Percentiles rank a stretch among this genome's conserved stretches.
These are phyloP conservation scores for Nemania diffusa DNA, from an alignment of 2,329 filamentous ascomycete species.

Conservation along the genomic window DNA sequence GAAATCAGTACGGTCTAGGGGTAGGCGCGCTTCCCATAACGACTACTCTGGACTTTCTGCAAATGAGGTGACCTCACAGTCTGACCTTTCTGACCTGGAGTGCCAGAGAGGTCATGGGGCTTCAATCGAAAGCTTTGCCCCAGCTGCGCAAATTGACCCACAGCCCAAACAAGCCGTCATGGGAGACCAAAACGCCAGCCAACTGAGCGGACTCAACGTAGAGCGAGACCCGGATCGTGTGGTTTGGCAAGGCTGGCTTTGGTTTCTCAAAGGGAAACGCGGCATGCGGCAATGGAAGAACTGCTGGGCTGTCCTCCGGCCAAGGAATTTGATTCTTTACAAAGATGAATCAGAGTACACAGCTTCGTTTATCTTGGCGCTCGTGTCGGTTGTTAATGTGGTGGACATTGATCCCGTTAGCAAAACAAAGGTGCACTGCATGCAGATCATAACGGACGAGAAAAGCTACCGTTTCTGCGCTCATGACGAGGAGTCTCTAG, in stretches of 20 bases:
- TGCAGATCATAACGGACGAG: constrained; percentile 95
- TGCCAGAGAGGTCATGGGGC: constrained; percentile 59
- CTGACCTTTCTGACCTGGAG: constrained; percentile 84
- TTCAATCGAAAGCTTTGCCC: constrained; percentile 62
- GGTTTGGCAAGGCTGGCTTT: constrained; percentile 93
- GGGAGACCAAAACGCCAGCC: constrained; percentile 67
- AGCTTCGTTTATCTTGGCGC: constrained; percentile 81
- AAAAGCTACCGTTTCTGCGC: constrained; percentile 83
- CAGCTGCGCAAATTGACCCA: constrained; percentile 48
- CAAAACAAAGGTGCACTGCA: constrained; percentile 83
- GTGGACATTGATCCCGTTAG: constrained; percentile 92
- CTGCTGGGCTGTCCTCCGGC: constrained; percentile 89
- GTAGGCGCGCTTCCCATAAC: constrained; percentile 68
- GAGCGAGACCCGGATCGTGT: constrained; percentile 83
- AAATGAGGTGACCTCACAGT: constrained; percentile 80
- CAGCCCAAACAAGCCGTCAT: constrained; percentile 49
- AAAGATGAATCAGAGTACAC: constrained; percentile 93
- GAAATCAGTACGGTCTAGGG: constrained; percentile 48
- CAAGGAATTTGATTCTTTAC: constrained; percentile 87
- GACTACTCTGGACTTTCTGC: constrained; percentile 73
- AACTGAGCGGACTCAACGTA: constrained; percentile 66
- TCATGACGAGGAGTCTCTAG: constrained; percentile 81
- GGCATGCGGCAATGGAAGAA: constrained; percentile 94
- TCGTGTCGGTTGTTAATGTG: constrained; percentile 84
- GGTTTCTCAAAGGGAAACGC: constrained; percentile 82